Evolutionary conservation across 805 yeast genomes (phyloP).

Genomic region (Priceomyces fermenticarens): DNA sequence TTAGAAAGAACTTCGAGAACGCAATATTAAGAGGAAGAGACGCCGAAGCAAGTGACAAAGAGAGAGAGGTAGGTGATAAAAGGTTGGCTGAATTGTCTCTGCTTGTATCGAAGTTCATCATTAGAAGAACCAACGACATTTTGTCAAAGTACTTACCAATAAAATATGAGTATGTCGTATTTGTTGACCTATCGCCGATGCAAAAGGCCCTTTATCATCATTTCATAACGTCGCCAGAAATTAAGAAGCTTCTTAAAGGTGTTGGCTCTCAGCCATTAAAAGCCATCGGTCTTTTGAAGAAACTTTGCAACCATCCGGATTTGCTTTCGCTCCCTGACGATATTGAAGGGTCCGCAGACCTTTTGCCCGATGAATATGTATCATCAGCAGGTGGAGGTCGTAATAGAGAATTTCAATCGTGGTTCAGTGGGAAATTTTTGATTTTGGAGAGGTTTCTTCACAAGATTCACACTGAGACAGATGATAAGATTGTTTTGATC

Average conservation of each 20-base stretch:
- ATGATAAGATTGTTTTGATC: constrained; percentile 92
- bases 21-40: constrained; percentile 85
- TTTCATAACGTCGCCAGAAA: constrained; percentile 76
- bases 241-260: constrained; percentile 62
- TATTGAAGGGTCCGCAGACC: constrained; percentile 60
- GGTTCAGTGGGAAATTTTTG: constrained; percentile 83
- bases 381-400: constrained; percentile 50
- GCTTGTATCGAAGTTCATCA: constrained; percentile 84
- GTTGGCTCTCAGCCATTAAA: constrained; percentile 79
- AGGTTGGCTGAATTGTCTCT: constrained; percentile 69
- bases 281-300: constrained; percentile 85
- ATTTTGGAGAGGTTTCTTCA: constrained; percentile 82
- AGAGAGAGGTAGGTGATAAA: constrained; percentile 62
- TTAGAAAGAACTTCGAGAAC: constrained; percentile 78
- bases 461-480: constrained; percentile 73
- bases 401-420: constrained; percentile 68
- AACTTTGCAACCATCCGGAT: constrained; percentile 93
- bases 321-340: constrained; percentile 73
- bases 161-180: constrained; percentile 95
- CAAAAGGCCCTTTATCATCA: constrained; percentile 70
- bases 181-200: constrained; percentile 76
- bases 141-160: constrained; percentile 91
- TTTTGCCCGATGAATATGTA: constrained; percentile 74
- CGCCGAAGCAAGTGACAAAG: constrained; percentile 81
- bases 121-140: constrained; percentile 93